Base-by-base conservation (phyloP, 495 filamentous ascomycete species). In the Podospora comata region DNA sequence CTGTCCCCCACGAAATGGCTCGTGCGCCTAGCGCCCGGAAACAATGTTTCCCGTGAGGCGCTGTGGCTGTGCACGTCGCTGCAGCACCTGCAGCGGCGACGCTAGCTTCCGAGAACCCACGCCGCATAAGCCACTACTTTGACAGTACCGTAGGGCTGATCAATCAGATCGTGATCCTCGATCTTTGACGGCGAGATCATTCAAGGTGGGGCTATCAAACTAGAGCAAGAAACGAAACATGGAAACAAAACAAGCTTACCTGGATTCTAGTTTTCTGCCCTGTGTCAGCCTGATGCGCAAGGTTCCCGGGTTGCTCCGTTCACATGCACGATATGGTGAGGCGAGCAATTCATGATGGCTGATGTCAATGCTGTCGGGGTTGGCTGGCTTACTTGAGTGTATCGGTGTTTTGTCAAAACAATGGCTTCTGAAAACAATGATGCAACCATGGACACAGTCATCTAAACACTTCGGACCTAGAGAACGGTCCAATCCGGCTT, bases 61-160 rank as follows among this genome's bases (percentile, higher is more conserved):
- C 64, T 26, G 28, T 32, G 4, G 28, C 28, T 59, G 66, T 68
- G 66, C 60, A 60, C 64, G 58, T 18, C 58, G 23, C 28, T 60
- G 30, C 60, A 63, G 23, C 60, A 62, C 4, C 13, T 60, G 54
- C 60, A 68, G 60, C 66, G 66, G 66, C 16, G 59, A 28, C 19
- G 60, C 16, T 9, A 62, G 60, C 60, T 62, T 34, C 60, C 60
- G 60, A 32, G 30, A 0, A 2, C 18, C 6, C 11, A 11, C 65
- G 65, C 65, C 59, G 30, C 26, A 67, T 44, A 61, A 53, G 65
- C 65, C 65, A 62, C 60, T 7, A n/a, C 60, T n/a, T n/a, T 48
- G 39, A 48, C 39, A 48, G 60, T 34, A 18, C 30, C 30, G 30
- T 62, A 32, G 60, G 60, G 16, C 60, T 62, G 60, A 26, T 62